Conservation (phyloP, 768 basidiomycete genomes). For the Trametes sanguinea region DNA sequence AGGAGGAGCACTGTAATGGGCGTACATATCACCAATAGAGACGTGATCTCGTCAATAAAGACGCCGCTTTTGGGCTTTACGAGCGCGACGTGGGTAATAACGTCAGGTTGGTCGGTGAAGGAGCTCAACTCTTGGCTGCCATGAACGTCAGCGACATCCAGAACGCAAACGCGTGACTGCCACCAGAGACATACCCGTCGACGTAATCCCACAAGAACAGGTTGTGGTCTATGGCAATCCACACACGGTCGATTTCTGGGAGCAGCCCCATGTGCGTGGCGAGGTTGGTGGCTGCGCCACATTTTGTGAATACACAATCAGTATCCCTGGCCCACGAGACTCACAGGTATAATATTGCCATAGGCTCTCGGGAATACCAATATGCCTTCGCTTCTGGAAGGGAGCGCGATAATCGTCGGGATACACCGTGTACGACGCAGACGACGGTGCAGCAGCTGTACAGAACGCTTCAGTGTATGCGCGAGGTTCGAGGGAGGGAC, state of each 20-base stretch:
- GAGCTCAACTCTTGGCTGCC: constrained; percentile 81
- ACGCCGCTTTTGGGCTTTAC: constrained; percentile 84
- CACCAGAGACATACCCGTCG: constrained; percentile 67
- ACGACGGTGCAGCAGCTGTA: constrained; percentile 63
- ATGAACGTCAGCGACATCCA: constrained; percentile 29
- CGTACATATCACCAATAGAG: constrained; percentile 88
- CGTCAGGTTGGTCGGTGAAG: constrained; percentile 89
- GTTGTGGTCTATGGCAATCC: constrained; percentile 94
- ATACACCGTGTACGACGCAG: constrained; percentile 77
- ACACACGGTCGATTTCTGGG: constrained; percentile 90
- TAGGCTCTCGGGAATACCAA: constrained; percentile 75
- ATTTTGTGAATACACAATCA: constrained; percentile 23
- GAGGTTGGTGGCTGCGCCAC: constrained; percentile 56
- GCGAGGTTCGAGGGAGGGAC: background rate
- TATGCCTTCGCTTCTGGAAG: constrained; percentile 74
- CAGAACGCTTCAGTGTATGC: background rate
- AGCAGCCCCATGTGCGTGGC: constrained; percentile 88
- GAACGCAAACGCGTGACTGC: background rate
- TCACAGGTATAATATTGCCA: constrained; percentile 79
- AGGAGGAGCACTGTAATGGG: constrained; percentile 81
- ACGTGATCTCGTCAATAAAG: constrained; percentile 91
- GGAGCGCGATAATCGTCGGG: constrained; percentile 78
- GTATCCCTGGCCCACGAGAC: background rate
- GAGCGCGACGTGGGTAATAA: constrained; percentile 86
- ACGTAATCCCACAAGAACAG: constrained; percentile 96